A percentile compares a stretch with the other conserved stretches of the same genome.
Evolutionary conservation across 2,329 filamentous ascomycete genomes (phyloP).

Genomic region (Alternaria arborescens): DNA sequence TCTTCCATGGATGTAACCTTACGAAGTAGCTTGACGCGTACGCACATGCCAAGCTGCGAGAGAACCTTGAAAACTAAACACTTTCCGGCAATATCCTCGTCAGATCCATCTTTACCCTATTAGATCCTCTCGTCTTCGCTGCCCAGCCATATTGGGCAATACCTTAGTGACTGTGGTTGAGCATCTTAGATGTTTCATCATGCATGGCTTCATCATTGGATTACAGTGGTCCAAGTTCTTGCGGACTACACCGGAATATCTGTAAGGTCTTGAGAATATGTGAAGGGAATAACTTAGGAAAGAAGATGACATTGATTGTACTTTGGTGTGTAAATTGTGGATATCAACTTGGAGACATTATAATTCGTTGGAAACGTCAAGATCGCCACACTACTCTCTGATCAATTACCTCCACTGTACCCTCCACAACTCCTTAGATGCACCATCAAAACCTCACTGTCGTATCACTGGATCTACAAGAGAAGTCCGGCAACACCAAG

Average conservation of each 20-base stretch:
- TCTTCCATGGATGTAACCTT: background rate
- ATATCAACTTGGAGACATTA: background rate
- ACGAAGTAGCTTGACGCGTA: background rate
- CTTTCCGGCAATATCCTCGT: background rate
- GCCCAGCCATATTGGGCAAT: background rate
- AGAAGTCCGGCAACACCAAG: conserved; percentile 1
- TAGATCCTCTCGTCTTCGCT: background rate
- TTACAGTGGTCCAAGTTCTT: background rate
- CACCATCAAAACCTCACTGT: background rate
- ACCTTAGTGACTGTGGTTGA: background rate
- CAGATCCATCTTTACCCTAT: background rate
- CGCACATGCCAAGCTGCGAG: background rate
- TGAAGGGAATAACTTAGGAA: background rate
- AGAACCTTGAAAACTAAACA: background rate
- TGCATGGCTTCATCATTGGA: background rate
- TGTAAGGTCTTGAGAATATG: background rate
- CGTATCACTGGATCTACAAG: background rate
- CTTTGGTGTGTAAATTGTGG: background rate
- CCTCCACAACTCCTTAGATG: too few relatives aligned
- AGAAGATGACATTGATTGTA: background rate
- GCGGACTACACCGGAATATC: background rate
- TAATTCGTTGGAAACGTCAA: background rate
- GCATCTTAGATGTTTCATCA: background rate
- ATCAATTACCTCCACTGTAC: too few relatives aligned
- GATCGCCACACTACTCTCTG: background rate